phyloP scores from a whole-genome alignment of 148 eudicot species.

The Cornus controversa region DNA sequence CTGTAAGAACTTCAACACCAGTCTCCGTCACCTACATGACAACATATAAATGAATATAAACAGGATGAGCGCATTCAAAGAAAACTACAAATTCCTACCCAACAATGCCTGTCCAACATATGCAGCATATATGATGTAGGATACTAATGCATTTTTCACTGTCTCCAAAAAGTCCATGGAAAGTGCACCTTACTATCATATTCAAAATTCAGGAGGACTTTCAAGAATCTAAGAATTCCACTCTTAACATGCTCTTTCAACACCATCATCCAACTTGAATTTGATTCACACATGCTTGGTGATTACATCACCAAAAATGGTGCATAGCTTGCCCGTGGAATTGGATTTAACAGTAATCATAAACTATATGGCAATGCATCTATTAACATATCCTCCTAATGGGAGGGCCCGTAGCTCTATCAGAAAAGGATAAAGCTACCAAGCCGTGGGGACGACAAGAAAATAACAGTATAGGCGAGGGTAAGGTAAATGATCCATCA shows the following conservation, averaged over 20 bases:
- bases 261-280: neutral
- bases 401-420: no score
- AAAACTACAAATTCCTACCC: neutral
- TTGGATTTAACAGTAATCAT: neutral
- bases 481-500: neutral
- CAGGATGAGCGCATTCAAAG: neutral
- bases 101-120: neutral
- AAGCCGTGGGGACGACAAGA: no score
- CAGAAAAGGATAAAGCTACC: no score
- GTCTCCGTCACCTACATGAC: constrained; percentile 80
- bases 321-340: neutral
- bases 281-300: neutral
- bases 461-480: neutral
- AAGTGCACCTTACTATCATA: neutral
- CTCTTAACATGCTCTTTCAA: neutral
- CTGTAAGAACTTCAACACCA: constrained; percentile 92
- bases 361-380: no score
- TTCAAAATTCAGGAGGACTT: neutral
- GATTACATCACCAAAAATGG: neutral
- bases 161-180: neutral
- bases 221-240: neutral
- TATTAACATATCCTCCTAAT: no score
- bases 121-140: neutral
- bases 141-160: neutral
- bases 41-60: neutral